Evolutionary conservation across 306 rosid genomes (phyloP).

Genomic region (Morella rubra): DNA sequence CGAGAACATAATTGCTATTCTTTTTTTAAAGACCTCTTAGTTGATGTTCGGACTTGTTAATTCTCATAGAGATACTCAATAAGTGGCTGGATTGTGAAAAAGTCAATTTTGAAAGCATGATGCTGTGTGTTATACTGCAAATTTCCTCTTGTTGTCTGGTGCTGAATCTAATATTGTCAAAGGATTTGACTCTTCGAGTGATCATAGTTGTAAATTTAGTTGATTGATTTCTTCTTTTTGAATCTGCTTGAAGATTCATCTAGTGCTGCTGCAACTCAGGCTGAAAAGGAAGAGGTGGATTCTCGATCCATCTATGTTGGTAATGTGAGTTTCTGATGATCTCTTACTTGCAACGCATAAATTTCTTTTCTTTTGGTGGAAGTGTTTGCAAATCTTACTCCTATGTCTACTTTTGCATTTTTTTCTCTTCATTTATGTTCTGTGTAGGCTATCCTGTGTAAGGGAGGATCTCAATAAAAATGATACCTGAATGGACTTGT

Average conservation of each 20-base stretch:
- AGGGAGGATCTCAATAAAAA: background rate
- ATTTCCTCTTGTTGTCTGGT: background rate
- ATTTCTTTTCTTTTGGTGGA: background rate
- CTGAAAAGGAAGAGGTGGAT: constrained; percentile 99
- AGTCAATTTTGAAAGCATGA: no score
- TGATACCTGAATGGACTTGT: background rate
- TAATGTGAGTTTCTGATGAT: constrained; percentile 68
- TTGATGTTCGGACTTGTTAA: background rate
- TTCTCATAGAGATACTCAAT: background rate
- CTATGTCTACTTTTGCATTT: background rate
- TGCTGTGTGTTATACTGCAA: background rate
- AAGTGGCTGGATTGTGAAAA: background rate
- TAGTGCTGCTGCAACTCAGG: constrained; percentile 73
- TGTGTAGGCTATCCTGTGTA: background rate
- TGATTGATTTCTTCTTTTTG: constrained; percentile 20
- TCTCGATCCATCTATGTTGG: constrained; percentile 96
- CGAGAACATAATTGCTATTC: background rate
- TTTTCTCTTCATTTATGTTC: constrained; percentile 9
- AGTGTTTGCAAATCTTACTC: background rate
- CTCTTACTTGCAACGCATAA: background rate
- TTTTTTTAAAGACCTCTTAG: background rate
- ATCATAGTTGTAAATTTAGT: background rate
- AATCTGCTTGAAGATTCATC: constrained; percentile 64
- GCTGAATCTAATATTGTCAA: background rate
- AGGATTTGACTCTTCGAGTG: constrained; percentile 12